Conservation (phyloP, 768 basidiomycete genomes). For the Symmetrospora coprosmae region DNA sequence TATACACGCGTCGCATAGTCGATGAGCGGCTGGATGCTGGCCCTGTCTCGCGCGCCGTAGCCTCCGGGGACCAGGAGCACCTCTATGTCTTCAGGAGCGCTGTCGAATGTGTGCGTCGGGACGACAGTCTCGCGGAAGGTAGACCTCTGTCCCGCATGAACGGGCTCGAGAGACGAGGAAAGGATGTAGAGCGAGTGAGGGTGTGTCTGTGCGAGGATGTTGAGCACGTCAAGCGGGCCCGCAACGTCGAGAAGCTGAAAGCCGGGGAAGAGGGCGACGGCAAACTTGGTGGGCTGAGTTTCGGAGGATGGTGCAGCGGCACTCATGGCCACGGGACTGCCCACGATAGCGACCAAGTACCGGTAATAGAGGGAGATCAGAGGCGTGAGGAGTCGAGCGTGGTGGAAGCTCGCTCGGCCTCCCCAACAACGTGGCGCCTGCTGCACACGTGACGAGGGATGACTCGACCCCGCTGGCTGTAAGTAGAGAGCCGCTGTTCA, state of each 20-base stretch:
- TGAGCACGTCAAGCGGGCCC: constrained; percentile 15
- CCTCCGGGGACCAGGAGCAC: constrained; percentile 22
- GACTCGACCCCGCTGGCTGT: too few species aligned
- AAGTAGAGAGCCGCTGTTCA: too few species aligned
- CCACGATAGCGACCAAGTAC: too few species aligned
- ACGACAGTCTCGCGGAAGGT: not conserved
- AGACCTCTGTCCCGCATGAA: not conserved
- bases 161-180: not conserved
- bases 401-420: too few species aligned
- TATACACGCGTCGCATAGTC: constrained; percentile 10
- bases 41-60: not conserved
- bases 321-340: too few species aligned
- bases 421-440: too few species aligned
- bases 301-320: too few species aligned
- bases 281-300: too few species aligned
- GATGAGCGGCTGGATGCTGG: not conserved
- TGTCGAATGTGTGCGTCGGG: constrained; percentile 15
- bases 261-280: constrained; percentile 9
- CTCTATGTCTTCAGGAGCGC: constrained; percentile 15
- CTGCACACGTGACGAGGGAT: too few species aligned
- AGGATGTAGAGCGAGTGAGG: constrained; percentile 5
- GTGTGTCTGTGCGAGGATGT: not conserved
- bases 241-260: constrained; percentile 20
- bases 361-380: too few species aligned
- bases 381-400: too few species aligned